These are phyloP conservation scores for Xylaria sp. DNA, from an alignment of 2,329 filamentous ascomycete genomes.

Conservation along the genomic window DNA sequence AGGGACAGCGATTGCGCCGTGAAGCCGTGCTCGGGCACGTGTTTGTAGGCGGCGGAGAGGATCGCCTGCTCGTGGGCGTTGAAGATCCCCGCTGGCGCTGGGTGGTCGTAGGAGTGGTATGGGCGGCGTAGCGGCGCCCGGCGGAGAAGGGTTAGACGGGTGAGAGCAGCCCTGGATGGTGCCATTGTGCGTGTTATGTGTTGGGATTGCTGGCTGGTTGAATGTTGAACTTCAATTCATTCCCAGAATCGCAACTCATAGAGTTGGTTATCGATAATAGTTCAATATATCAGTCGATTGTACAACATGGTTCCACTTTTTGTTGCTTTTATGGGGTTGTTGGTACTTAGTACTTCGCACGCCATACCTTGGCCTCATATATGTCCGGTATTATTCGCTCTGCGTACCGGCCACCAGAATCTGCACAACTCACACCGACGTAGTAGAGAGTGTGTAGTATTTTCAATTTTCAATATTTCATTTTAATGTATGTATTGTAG, in stretches of 20 bases:
- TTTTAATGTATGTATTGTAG: too few species aligned
- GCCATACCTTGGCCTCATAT: too few species aligned
- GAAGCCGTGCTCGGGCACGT: constrained; percentile 87
- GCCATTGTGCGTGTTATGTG: constrained; percentile 39
- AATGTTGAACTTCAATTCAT: neutral
- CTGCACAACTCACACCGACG: too few species aligned
- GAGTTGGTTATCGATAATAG: neutral
- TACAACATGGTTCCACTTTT: neutral
- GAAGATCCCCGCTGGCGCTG: constrained; percentile 67
- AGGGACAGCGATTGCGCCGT: constrained; percentile 75
- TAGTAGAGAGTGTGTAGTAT: too few species aligned
- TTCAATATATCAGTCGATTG: too few species aligned
- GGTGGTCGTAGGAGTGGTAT: constrained; percentile 82
- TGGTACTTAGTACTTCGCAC: neutral
- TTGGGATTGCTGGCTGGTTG: neutral
- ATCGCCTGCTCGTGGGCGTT: constrained; percentile 76
- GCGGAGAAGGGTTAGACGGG: constrained; percentile 34
- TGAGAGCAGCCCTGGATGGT: constrained; percentile 44
- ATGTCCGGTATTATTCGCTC: too few species aligned
- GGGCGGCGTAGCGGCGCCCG: constrained; percentile 43
- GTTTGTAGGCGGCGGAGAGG: constrained; percentile 79
- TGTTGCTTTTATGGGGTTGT: neutral
- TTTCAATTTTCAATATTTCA: too few species aligned
- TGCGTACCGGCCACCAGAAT: too few species aligned
- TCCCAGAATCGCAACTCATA: constrained; percentile 7